Conservation (phyloP, 371 early-diverging fungal genomes). For the Thermomucor indicae-seudaticae region DNA sequence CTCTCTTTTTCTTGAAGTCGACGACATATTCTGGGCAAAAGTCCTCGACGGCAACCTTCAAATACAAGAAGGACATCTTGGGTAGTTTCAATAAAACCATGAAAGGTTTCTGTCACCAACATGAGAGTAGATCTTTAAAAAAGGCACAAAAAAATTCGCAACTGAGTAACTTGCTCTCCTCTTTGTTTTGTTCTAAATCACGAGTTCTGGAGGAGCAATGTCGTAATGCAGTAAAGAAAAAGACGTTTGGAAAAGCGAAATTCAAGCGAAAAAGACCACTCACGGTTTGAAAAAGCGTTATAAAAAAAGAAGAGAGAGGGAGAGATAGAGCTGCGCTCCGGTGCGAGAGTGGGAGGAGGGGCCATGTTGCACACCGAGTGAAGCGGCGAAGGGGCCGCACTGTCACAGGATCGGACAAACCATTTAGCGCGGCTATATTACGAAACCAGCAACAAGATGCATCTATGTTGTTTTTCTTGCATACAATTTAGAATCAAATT, state of each 20-base stretch:
- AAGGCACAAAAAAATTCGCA: background rate
- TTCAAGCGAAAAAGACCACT: background rate
- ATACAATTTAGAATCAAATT: no score
- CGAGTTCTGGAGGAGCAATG: conserved; percentile 8
- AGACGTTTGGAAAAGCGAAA: background rate
- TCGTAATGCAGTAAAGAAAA: conserved; percentile 4
- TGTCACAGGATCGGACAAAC: background rate
- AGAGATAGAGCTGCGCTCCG: background rate
- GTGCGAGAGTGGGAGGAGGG: conserved; percentile 3
- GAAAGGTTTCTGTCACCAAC: conserved; percentile 43
- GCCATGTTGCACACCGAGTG: background rate
- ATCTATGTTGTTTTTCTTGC: background rate
- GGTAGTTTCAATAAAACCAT: conserved; percentile 51
- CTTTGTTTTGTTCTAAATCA: background rate
- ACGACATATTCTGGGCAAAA: conserved; percentile 54
- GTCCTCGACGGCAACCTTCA: conserved; percentile 60
- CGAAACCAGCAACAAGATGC: background rate
- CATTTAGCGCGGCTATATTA: background rate
- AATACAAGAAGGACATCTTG: conserved; percentile 64
- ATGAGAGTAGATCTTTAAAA: conserved; percentile 6
- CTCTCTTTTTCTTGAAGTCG: conserved; percentile 63
- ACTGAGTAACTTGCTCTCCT: background rate
- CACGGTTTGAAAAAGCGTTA: background rate
- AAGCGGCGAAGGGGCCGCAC: no score
- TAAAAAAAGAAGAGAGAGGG: conserved; percentile 7